These are phyloP conservation scores for Sporothrix euskadiensis DNA, from an alignment of 2,329 filamentous ascomycete species.

Conservation along the genomic window DNA sequence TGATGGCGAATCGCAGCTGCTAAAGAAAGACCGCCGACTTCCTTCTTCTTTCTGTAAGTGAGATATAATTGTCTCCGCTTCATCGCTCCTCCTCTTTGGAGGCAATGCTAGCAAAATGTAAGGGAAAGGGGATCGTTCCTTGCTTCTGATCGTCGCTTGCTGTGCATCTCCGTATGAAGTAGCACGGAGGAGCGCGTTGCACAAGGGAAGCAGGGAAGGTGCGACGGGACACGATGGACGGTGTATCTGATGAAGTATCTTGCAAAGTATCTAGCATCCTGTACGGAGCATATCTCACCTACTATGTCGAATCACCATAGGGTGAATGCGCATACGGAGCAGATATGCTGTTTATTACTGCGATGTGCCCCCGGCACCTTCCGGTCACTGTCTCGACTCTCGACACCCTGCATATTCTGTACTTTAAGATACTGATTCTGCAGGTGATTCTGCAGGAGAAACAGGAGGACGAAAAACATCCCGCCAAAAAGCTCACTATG, in stretches of 20 bases:
- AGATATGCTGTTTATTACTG: not conserved
- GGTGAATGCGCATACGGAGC: not conserved
- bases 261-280: not conserved
- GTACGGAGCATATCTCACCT: not conserved
- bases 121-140: not conserved
- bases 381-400: constrained; percentile 5
- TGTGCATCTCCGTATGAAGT: constrained; percentile 15
- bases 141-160: not conserved
- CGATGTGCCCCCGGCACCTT: constrained; percentile 6
- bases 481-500: not conserved
- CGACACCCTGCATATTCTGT: not conserved
- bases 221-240: not conserved
- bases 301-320: not conserved
- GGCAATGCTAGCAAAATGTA: not conserved
- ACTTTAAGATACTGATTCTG: not conserved
- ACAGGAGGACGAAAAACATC: not conserved
- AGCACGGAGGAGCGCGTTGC: constrained; percentile 1
- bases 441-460: too few species aligned
- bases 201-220: constrained; percentile 8
- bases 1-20: not conserved
- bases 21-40: not conserved
- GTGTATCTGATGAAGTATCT: not conserved
- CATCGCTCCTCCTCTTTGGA: not conserved
- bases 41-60: not conserved
- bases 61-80: not conserved